Evolutionary conservation across 306 rosid species (phyloP), one percentile per base, ranked within the genome.

Genomic region (Rosa persica): DNA sequence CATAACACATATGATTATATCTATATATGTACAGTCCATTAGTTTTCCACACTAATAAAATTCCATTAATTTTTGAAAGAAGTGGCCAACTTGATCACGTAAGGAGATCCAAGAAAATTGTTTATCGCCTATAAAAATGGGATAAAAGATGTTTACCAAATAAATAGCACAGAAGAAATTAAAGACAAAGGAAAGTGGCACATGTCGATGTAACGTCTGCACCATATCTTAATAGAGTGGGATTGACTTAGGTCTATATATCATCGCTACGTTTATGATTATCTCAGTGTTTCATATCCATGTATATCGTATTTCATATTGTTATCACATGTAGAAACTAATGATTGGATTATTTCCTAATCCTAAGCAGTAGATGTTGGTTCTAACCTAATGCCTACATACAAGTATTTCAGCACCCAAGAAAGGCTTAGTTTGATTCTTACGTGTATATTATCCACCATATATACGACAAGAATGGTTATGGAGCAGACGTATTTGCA

Each of bases 131-230:
- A 44, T 12, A 75, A 46, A 75, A 75, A 8, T 23, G 62, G 7
- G 55, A 60, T 23, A 27, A 43, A 75, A 10, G 27, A 75, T 74
- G 69, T 43, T 43, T 58, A 74, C 77, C 67, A 8, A 55, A 52
- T 4, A 39, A 55, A 55, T 13, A 43, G 36, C 38, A 73, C n/a
- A 38, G 1, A 6, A 40, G 43, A 52, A 55, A 15, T 19, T 20
- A 61, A 39, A 5, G 67, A 72, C 74, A 78, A 67, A 58, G 12
- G 67, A 78, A 72, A 73, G 83, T 83, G 85, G 81, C 44, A 72
- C 66, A 66, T 7, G 27, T 39, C 12, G 49, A 67, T 73, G 62
- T 47, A 69, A 43, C 61, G 38, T 67, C 47, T 54, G 54, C 84
- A 79, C 83, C 43, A 80, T 11, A 64, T 62, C 36, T 62, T 34